Percentiles rank a stretch among this genome's conserved stretches.
phyloP scores from a whole-genome alignment of 2,329 filamentous ascomycete species.

The Leptographium wingfieldii region DNA sequence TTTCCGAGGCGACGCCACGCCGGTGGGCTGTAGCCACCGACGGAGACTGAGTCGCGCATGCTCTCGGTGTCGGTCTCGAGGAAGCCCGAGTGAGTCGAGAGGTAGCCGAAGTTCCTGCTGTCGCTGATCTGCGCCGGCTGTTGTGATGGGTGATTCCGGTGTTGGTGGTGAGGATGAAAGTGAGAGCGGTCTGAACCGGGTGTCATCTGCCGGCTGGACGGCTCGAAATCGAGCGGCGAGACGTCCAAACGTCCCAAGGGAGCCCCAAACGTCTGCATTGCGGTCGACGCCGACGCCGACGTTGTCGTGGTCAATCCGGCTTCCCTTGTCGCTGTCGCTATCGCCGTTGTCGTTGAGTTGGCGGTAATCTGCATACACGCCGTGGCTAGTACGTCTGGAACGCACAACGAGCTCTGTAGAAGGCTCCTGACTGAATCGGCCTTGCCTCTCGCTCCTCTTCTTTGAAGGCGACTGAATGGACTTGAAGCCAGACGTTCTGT shows the following conservation, averaged over 20 bases:
- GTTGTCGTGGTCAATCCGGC: constrained; percentile 8
- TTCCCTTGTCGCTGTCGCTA: background rate
- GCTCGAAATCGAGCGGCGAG: constrained; percentile 43
- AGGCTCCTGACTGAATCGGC: background rate
- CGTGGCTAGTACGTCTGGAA: background rate
- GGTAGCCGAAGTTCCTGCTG: constrained; percentile 25
- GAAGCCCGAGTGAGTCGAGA: constrained; percentile 29
- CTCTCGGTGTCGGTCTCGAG: constrained; percentile 24
- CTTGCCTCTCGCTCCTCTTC: background rate
- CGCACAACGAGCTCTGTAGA: constrained; percentile 2
- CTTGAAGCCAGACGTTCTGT: background rate
- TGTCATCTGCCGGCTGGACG: constrained; percentile 21
- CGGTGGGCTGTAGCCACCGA: constrained; percentile 46
- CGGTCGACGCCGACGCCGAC: constrained; percentile 12
- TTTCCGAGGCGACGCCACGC: constrained; percentile 49
- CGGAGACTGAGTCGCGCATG: constrained; percentile 33
- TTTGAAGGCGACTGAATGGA: background rate
- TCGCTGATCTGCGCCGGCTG: constrained; percentile 6
- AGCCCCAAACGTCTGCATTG: constrained; percentile 10
- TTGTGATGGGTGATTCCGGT: background rate
- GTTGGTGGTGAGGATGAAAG: background rate
- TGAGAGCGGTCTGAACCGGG: constrained; percentile 2
- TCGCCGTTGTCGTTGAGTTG: background rate
- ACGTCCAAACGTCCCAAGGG: constrained; percentile 31
- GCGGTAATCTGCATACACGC: constrained; percentile 1